Conservation (phyloP, 441 rosid genomes). For the Euphorbia celastroides region DNA sequence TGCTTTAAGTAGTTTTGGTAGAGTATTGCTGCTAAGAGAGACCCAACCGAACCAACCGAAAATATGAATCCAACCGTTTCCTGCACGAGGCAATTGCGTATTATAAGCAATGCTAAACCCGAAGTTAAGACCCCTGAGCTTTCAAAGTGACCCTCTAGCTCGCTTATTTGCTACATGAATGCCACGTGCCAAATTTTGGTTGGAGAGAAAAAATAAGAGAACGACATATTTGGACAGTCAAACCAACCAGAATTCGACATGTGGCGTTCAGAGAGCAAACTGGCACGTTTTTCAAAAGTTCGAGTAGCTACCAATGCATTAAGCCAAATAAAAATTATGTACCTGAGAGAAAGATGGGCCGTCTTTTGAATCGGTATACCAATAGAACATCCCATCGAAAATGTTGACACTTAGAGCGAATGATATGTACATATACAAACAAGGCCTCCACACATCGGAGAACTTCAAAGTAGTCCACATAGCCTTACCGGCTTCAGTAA, state of each 20-base stretch:
- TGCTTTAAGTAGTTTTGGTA: slow-evolving; percentile 69
- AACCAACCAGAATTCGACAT: too few species aligned
- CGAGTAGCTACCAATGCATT: too few species aligned
- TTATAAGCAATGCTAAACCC: neutral
- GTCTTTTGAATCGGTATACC: slow-evolving; percentile 77
- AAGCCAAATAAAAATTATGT: slow-evolving; percentile 13
- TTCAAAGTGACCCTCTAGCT: too few species aligned
- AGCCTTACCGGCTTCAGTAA: slow-evolving; percentile 66
- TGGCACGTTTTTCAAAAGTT: too few species aligned
- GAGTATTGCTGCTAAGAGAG: slow-evolving; percentile 67
- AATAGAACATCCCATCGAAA: slow-evolving; percentile 85
- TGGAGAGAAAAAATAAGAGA: too few species aligned
- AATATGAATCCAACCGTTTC: slow-evolving; percentile 82
- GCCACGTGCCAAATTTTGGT: too few species aligned
- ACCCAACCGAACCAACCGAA: slow-evolving; percentile 75
- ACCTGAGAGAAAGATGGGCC: slow-evolving; percentile 95
- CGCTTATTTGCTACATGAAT: too few species aligned
- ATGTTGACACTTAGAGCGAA: slow-evolving; percentile 68
- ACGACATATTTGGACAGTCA: too few species aligned
- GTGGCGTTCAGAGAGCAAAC: too few species aligned
- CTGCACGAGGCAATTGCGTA: slow-evolving; percentile 37
- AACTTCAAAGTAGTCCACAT: slow-evolving; percentile 82
- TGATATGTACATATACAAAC: slow-evolving; percentile 85
- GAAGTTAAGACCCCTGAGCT: neutral
- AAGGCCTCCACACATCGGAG: slow-evolving; percentile 85